Conservation (phyloP, 2,329 filamentous ascomycete species). For the Aspergillus flavus region DNA sequence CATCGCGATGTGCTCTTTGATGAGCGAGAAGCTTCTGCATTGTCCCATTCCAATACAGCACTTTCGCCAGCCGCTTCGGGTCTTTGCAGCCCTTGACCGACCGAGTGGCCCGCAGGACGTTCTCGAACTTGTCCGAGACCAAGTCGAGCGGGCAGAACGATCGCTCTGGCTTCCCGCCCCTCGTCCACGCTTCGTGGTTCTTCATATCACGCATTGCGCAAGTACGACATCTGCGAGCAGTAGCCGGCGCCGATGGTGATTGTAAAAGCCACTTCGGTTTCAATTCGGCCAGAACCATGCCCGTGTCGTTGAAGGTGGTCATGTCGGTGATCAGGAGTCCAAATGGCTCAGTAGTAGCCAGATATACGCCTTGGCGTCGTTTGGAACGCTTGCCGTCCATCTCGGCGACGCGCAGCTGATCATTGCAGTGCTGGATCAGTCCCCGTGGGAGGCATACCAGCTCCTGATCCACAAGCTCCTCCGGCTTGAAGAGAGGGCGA, state of each 20-base stretch:
- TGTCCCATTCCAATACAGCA: slow-evolving; percentile 38
- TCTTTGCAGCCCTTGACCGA: slow-evolving; percentile 42
- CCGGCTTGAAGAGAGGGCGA: slow-evolving; percentile 57
- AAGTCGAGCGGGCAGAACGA: slow-evolving; percentile 69
- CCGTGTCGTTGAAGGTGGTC: slow-evolving; percentile 49
- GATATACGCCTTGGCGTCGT: slow-evolving; percentile 54
- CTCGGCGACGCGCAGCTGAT: slow-evolving; percentile 55
- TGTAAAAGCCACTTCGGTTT: slow-evolving; percentile 85
- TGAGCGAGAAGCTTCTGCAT: slow-evolving; percentile 38
- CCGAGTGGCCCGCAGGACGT: slow-evolving; percentile 48
- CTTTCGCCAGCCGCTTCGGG: slow-evolving; percentile 36
- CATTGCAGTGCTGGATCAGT: slow-evolving; percentile 56
- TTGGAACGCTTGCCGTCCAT: slow-evolving; percentile 44
- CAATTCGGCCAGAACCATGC: slow-evolving; percentile 64
- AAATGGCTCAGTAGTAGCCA: slow-evolving; percentile 59
- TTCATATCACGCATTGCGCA: slow-evolving; percentile 65
- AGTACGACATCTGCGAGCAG: slow-evolving; percentile 70
- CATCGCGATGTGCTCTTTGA: slow-evolving; percentile 37
- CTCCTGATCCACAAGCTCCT: slow-evolving; percentile 59
- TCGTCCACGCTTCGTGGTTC: slow-evolving; percentile 38
- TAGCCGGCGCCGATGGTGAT: slow-evolving; percentile 68
- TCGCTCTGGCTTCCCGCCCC: slow-evolving; percentile 30
- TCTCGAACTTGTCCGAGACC: slow-evolving; percentile 50
- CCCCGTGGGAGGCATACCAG: slow-evolving; percentile 53
- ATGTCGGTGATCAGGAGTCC: slow-evolving; percentile 77